Percentiles rank a stretch among this genome's conserved stretches.
These are phyloP conservation scores for Aspergillus calidoustus DNA, from an alignment of 2,329 filamentous ascomycete genomes.

Conservation along the genomic window DNA sequence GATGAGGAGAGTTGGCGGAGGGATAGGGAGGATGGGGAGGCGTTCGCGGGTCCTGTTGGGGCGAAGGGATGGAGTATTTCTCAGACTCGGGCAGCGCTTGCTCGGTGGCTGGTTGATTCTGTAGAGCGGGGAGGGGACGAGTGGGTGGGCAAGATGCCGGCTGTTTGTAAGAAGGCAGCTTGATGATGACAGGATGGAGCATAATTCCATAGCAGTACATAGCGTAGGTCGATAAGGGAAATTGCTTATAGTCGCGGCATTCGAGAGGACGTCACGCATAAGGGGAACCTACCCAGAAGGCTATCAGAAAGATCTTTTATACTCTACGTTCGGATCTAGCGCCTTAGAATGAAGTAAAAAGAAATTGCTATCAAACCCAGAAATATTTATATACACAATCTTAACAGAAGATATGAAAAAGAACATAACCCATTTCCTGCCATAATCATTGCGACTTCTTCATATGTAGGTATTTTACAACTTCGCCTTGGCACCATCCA, in stretches of 20 bases:
- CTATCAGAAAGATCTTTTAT: no score
- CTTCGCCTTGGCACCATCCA: slow-evolving; percentile 56
- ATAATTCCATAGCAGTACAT: no score
- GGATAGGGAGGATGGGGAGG: slow-evolving; percentile 9
- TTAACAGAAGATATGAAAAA: slow-evolving; percentile 1
- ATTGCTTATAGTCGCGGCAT: no score
- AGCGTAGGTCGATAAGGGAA: no score
- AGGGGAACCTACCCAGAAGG: no score
- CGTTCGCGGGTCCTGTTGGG: slow-evolving; percentile 4
- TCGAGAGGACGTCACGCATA: no score
- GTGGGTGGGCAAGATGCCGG: slow-evolving; percentile 12
- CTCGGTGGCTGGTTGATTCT: slow-evolving; percentile 11
- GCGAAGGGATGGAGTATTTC: slow-evolving; percentile 3
- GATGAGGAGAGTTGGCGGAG: slow-evolving; percentile 7
- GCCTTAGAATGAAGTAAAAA: background rate
- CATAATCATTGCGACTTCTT: slow-evolving; percentile 11
- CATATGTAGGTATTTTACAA: slow-evolving; percentile 45
- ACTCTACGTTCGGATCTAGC: no score
- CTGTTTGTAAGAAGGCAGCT: slow-evolving; percentile 6
- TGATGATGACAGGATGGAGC: background rate
- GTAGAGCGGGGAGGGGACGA: slow-evolving; percentile 1
- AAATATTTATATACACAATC: slow-evolving; percentile 10
- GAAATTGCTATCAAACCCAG: slow-evolving; percentile 4
- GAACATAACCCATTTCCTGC: background rate
- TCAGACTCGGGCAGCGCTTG: slow-evolving; percentile 1